Evolutionary conservation across 352 stramenopile genomes (phyloP), one percentile per base, ranked within the genome.

Genomic region (Phytopythium ostracodes): DNA sequence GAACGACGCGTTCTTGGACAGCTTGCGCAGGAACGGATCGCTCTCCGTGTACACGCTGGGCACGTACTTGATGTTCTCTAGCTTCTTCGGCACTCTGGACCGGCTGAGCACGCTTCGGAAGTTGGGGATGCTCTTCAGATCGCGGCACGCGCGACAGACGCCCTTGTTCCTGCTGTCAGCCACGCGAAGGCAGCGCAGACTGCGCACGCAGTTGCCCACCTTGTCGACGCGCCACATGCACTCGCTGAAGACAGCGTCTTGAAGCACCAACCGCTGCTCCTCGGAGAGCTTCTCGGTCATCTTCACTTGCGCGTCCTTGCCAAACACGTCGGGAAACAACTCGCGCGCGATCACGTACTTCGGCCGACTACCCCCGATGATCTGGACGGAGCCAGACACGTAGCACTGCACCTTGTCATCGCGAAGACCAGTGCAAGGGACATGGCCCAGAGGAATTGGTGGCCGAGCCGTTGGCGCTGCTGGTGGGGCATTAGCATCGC

Each of bases 211-310:
- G 44, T 75, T 77, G 18, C 81, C 82, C 46, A 74, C 62, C 49
- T 91, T 92, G 63, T 94, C 85, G 6, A 94, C 79, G 22, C 85
- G 81, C 85, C 85, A 94, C 10, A 91, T 60, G 44, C 83, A 92
- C 57, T 94, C 85, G 40, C 79, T 87, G 56, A 89, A 92, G 5
- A 92, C 77, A 1, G 83, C 83, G 56, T 92, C 83, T 35, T 88
- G 72, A 5, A 94, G 66, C 29, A 91, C 60, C 14, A 80, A 68
- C 8, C 77, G 72, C 64, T 94, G 74, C 17, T 75, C 62, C 0
- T 79, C 62, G 12, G 65, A 72, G 12, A 94, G 72, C 40, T 78
- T 81, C 47, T 89, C 71, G 8, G 76, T 60, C 20, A 94, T 92
- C 31, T 84, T 82, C 46, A 91, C 74, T 27, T 85, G 87, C 40